These are phyloP conservation scores for Zychaea mexicana DNA, from an alignment of 371 early-diverging fungal genomes.

Conservation along the genomic window DNA sequence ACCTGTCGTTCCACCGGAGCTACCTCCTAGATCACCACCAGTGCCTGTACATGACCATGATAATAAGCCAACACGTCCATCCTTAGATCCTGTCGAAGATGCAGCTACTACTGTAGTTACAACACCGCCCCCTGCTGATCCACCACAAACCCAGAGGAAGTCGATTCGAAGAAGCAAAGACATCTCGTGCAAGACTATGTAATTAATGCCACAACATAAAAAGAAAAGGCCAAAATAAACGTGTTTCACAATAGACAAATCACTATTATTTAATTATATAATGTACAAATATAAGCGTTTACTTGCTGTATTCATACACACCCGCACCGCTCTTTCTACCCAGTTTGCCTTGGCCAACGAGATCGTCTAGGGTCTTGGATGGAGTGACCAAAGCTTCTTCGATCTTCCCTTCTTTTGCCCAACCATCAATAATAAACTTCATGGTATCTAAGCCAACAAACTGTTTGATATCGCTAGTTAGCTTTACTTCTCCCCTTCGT, in stretches of 20 bases:
- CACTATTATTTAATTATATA: not conserved
- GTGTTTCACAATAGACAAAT: too few species aligned
- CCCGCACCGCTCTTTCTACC: constrained; percentile 93
- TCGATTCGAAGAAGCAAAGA: not conserved
- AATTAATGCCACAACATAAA: not conserved
- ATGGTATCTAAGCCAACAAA: constrained; percentile 96
- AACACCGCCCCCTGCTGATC: not conserved
- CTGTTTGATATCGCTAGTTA: constrained; percentile 30
- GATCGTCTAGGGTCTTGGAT: constrained; percentile 68
- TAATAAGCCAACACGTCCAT: not conserved
- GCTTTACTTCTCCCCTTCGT: not conserved
- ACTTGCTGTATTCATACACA: constrained; percentile 78
- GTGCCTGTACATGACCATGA: not conserved
- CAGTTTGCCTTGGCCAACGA: constrained; percentile 75
- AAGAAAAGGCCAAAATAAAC: not conserved
- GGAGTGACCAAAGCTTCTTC: constrained; percentile 73
- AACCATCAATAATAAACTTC: constrained; percentile 93
- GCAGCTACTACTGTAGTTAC: not conserved
- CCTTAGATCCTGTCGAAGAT: not conserved
- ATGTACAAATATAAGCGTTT: too few species aligned
- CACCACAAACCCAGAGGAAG: not conserved
- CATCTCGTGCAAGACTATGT: constrained; percentile 3
- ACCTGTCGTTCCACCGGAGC: not conserved
- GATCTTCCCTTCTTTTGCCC: constrained; percentile 76
- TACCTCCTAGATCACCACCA: not conserved